phyloP scores from a whole-genome alignment of 192 early-diverging fungal species.

The Gonapodya sp. region DNA sequence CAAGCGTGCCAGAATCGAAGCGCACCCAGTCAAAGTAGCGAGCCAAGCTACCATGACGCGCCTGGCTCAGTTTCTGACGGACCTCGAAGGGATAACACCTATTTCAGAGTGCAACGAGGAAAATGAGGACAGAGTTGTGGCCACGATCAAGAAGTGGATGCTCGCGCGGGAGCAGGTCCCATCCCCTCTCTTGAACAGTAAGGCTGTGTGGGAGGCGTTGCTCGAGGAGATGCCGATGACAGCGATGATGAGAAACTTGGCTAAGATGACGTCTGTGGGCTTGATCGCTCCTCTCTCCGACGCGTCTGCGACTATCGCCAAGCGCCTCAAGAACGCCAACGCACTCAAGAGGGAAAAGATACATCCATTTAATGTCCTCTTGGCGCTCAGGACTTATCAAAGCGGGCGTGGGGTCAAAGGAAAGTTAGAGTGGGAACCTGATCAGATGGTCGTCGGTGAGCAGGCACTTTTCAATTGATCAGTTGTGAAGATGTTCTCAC shows the following conservation, averaged over 20 bases:
- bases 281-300: constrained; percentile 16
- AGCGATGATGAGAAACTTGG: constrained; percentile 21
- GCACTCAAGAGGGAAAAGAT: constrained; percentile 12
- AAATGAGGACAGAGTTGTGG: neutral
- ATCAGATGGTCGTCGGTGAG: constrained; percentile 9
- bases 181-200: constrained; percentile 11
- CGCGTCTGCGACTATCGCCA: neutral
- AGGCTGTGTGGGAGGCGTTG: constrained; percentile 16
- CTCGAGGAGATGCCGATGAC: constrained; percentile 21
- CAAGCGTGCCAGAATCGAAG: neutral
- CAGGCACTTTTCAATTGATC: too few species aligned
- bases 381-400: constrained; percentile 16
- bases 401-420: constrained; percentile 14
- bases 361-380: constrained; percentile 21
- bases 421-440: constrained; percentile 17
- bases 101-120: neutral
- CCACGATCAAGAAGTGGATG: constrained; percentile 9
- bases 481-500: too few species aligned
- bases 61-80: neutral
- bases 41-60: neutral
- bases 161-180: constrained; percentile 22
- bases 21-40: neutral
- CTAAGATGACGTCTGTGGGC: constrained; percentile 14
- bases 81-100: neutral
- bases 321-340: neutral